Percentiles rank a stretch among this genome's conserved stretches.
Conservation (phyloP, 2,329 filamentous ascomycete genomes). For the Xylaria multiplex region DNA sequence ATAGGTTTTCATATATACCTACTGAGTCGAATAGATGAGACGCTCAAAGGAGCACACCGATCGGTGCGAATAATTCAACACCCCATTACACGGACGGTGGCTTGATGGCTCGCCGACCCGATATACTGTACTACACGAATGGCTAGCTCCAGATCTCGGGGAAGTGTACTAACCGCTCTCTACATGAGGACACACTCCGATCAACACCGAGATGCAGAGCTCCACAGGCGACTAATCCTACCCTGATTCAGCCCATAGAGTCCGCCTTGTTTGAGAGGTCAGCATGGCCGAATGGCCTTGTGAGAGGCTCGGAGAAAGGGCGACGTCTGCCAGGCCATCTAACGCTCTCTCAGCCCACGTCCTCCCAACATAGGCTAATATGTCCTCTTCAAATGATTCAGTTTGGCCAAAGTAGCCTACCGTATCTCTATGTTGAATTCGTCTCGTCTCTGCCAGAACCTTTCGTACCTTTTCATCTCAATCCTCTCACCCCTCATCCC, state of each 20-base stretch:
- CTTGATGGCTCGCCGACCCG: neutral
- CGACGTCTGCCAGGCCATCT: no score
- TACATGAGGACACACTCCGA: neutral
- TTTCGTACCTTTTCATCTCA: neutral
- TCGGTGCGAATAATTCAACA: neutral
- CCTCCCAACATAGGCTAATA: neutral
- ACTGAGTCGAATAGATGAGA: constrained; percentile 31
- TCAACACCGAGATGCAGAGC: neutral
- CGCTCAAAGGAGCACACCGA: constrained; percentile 31
- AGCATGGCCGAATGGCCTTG: neutral
- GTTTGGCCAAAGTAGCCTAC: neutral
- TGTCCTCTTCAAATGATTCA: neutral
- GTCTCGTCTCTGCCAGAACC: no score
- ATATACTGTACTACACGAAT: neutral
- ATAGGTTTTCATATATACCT: constrained; percentile 30
- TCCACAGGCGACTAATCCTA: neutral
- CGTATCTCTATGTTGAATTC: neutral
- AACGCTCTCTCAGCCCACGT: no score
- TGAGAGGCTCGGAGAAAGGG: no score
- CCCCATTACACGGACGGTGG: neutral
- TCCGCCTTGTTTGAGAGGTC: neutral
- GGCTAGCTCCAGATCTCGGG: neutral
- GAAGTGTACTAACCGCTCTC: neutral
- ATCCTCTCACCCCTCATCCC: neutral
- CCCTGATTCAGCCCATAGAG: neutral